phyloP scores from a whole-genome alignment of 2,329 filamentous ascomycete species.

The Claviceps cyperi region DNA sequence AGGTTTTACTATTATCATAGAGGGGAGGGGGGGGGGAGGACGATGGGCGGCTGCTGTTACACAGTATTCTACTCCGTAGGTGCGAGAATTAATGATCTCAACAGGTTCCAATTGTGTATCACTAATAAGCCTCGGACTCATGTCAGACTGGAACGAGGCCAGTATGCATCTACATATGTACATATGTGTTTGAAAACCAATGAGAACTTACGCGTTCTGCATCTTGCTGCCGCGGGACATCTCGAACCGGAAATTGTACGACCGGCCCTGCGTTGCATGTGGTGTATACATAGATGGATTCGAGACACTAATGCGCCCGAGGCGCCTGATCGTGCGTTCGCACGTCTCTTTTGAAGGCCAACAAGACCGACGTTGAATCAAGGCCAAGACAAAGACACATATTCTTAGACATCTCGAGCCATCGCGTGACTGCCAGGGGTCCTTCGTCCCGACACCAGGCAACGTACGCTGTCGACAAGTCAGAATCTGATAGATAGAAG shows the following conservation, averaged over 20 bases:
- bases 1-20: no score
- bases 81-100: no score
- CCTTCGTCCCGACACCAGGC: not conserved
- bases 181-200: not conserved
- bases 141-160: not conserved
- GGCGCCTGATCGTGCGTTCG: not conserved
- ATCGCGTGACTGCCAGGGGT: not conserved
- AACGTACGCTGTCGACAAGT: not conserved
- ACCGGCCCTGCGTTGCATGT: not conserved
- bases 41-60: not conserved
- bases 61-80: no score
- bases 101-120: not conserved
- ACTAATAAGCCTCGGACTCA: not conserved
- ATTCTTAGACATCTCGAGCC: not conserved
- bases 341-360: not conserved
- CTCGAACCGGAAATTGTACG: not conserved
- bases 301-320: no score
- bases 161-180: not conserved
- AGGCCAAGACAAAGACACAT: not conserved
- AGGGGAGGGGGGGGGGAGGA: no score
- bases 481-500: no score
- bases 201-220: not conserved
- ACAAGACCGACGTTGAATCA: not conserved
- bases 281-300: not conserved
- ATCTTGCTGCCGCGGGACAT: not conserved